phyloP scores from a whole-genome alignment of 805 yeast genomes.

The Lachancea kluyveri region DNA sequence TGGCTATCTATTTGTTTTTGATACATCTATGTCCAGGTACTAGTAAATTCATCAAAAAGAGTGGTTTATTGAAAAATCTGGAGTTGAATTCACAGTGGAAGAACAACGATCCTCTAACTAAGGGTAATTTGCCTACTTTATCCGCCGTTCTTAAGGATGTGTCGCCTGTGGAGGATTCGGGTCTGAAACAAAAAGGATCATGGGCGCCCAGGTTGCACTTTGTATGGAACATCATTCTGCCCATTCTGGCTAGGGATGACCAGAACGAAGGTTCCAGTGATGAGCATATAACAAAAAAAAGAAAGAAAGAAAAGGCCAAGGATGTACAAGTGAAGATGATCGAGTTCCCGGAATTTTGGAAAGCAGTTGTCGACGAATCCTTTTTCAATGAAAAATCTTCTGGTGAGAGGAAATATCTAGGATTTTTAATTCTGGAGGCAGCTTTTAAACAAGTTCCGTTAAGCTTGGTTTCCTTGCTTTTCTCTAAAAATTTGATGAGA shows the following conservation, averaged over 20 bases:
- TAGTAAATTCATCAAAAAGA: constrained; percentile 1
- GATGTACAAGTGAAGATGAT: constrained; percentile 25
- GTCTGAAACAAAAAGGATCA: constrained; percentile 45
- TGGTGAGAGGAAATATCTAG: constrained; percentile 80
- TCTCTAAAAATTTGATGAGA: constrained; percentile 64
- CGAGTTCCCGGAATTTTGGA: constrained; percentile 67
- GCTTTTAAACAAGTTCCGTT: constrained; percentile 33
- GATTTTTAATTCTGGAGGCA: constrained; percentile 63
- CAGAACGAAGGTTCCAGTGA: constrained; percentile 16
- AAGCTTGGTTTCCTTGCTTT: constrained; percentile 26
- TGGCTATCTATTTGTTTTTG: constrained; percentile 53
- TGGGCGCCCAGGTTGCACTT: constrained; percentile 76
- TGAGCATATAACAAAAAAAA: constrained; percentile 33
- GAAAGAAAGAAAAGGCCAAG: constrained; percentile 29
- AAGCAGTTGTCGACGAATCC: constrained; percentile 68
- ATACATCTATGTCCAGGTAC: constrained; percentile 7
- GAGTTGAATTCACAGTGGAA: constrained; percentile 47
- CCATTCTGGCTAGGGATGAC: constrained; percentile 31
- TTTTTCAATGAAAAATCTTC: constrained; percentile 74
- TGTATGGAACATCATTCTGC: constrained; percentile 62
- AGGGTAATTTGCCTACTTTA: constrained; percentile 56
- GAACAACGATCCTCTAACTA: constrained; percentile 63
- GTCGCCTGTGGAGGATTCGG: constrained; percentile 18
- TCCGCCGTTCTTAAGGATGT: constrained; percentile 59
- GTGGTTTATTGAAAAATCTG: constrained; percentile 6